Evolutionary conservation across 257 asterid species (phyloP), one percentile per base, ranked within the genome.

Genomic region (Solanum medicagineum): DNA sequence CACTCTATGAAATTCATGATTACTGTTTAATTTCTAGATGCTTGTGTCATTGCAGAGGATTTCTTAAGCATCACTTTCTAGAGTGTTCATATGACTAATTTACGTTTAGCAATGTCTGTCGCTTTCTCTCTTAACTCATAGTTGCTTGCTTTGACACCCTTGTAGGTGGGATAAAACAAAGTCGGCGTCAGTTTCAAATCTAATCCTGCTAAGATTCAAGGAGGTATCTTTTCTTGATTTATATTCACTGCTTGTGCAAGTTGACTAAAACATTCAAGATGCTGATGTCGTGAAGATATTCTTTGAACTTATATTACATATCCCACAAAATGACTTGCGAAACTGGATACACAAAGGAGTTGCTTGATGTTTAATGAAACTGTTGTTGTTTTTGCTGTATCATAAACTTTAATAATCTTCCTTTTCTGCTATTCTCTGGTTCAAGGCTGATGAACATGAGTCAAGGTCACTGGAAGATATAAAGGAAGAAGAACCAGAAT

Each of bases 361-460:
- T 79, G 29, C 47, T 53, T 79, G 49, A 16, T 26, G 62, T 79
- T 26, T 9, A 79, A 16, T 10, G 47, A 19, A 53, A 26, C 65
- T 53, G 11, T 5, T 10, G 7, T 53, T 10, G 29, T 29, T 79
- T 73, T 53, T 53, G 15, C 29, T 53, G 83, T 14, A 77, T 26
- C 17, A 53, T 54, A 26, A 47, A 83, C 77, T 83, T 60, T 83
- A 54, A n/a, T 40, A 53, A 42, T 14, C 32, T 66, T 14, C 29
- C 54, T 60, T 20, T 22, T 36, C 42, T 49, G 13, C 62, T 77
- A 36, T 62, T 56, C 22, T 84, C 83, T 80, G 63, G 82, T 79
- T 83, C 86, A 90, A 96, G 99, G 98, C 94, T 82, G 97, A 95
- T 84, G 97, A 94, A 85, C 99, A 95, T 53, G 99, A 96, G 92